Evolutionary conservation across 2,329 filamentous ascomycete species (phyloP).

Genomic region (Amauroascus verrucosus): DNA sequence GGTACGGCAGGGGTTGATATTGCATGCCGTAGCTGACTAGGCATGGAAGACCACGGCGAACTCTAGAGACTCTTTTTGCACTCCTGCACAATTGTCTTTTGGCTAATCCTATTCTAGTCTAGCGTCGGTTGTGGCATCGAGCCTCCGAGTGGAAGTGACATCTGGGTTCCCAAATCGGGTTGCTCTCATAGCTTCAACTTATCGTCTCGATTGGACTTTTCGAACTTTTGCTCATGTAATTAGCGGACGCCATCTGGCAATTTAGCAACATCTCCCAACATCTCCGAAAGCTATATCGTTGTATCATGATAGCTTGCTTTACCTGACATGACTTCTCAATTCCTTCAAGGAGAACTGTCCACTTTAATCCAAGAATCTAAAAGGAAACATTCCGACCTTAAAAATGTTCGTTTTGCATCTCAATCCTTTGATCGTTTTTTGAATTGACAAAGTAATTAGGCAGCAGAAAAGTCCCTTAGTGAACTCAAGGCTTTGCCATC

Average conservation of each 20-base stretch:
- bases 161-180: conserved; percentile 4
- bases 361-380: conserved; percentile 94
- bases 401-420: conserved; percentile 43
- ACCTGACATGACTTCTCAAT: conserved; percentile 73
- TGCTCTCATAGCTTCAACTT: not conserved
- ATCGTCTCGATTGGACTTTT: not conserved
- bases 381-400: conserved; percentile 81
- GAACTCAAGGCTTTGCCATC: conserved; percentile 69
- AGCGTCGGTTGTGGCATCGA: not conserved
- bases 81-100: not conserved
- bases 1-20: not conserved
- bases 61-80: not conserved
- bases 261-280: not conserved
- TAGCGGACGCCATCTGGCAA: no score
- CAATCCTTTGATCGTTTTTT: not conserved
- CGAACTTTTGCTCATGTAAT: no score
- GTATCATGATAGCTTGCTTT: conserved; percentile 10
- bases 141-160: not conserved
- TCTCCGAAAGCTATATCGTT: not conserved
- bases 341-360: conserved; percentile 75
- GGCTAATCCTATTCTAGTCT: not conserved
- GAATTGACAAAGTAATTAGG: conserved; percentile 41
- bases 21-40: not conserved
- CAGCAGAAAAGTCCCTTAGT: conserved; percentile 84
- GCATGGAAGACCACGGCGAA: not conserved